Percentiles rank a stretch among this genome's conserved stretches.
Conservation (phyloP, 2,329 filamentous ascomycete genomes). For the Fusarium pininemorale region DNA sequence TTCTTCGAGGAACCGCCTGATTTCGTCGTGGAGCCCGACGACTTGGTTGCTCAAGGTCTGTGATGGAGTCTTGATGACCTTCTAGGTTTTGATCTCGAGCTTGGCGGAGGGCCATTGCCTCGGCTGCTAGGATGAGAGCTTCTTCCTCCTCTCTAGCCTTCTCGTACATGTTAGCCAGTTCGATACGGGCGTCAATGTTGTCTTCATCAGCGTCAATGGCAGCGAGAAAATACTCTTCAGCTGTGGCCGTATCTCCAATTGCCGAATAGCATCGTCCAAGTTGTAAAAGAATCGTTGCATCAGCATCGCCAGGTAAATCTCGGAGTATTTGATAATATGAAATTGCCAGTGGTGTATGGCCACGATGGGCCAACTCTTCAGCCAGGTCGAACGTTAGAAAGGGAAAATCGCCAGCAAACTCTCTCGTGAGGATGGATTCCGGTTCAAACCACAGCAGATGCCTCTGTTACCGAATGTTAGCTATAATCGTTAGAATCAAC, state of each 20-base stretch:
- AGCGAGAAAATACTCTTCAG: constrained; percentile 79
- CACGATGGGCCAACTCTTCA: constrained; percentile 51
- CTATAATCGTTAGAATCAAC: not conserved
- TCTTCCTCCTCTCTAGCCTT: constrained; percentile 76
- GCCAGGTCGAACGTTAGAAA: constrained; percentile 80
- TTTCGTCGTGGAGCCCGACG: constrained; percentile 22
- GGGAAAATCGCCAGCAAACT: constrained; percentile 70
- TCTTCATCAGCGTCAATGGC: constrained; percentile 77
- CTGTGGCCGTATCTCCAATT: constrained; percentile 70
- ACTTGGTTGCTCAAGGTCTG: not conserved
- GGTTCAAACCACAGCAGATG: constrained; percentile 79
- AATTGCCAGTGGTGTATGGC: constrained; percentile 53
- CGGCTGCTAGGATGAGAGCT: constrained; percentile 79
- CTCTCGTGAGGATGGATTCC: constrained; percentile 57
- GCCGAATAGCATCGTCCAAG: constrained; percentile 76
- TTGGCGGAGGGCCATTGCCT: constrained; percentile 74
- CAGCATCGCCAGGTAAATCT: constrained; percentile 57
- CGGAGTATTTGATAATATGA: constrained; percentile 66
- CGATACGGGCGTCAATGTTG: constrained; percentile 79
- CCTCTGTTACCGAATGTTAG: constrained; percentile 51
- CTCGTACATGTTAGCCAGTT: constrained; percentile 87
- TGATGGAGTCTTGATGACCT: not conserved
- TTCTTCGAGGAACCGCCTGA: constrained; percentile 13
- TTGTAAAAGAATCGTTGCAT: constrained; percentile 62
- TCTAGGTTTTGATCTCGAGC: constrained; percentile 47